A percentile compares a stretch with the other conserved stretches of the same genome.
phyloP scores from a whole-genome alignment of 805 yeast species.

The Ogataea dorogensis region DNA sequence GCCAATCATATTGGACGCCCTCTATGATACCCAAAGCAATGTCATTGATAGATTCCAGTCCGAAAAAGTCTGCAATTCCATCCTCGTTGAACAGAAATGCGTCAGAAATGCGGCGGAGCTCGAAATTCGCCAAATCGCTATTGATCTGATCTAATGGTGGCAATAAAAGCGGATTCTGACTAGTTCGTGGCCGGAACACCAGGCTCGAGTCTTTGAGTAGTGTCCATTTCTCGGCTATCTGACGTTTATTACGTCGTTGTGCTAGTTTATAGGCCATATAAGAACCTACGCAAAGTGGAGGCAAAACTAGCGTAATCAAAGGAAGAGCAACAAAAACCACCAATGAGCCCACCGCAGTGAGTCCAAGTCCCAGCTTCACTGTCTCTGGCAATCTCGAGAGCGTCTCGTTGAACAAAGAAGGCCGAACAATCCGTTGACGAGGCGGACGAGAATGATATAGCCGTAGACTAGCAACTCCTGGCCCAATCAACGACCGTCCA shows the following conservation, averaged over 20 bases:
- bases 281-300: slow-evolving; percentile 33
- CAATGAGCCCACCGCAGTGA: slow-evolving; percentile 28
- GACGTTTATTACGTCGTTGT: slow-evolving; percentile 12
- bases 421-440: slow-evolving; percentile 17
- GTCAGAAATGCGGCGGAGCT: slow-evolving; percentile 30
- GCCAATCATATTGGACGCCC: slow-evolving; percentile 30
- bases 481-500: too few relatives aligned
- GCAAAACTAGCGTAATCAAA: slow-evolving; percentile 30
- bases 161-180: slow-evolving; percentile 11
- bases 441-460: slow-evolving; percentile 26
- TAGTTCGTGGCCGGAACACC: slow-evolving; percentile 22
- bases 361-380: slow-evolving; percentile 26
- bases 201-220: slow-evolving; percentile 27
- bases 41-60: slow-evolving; percentile 21
- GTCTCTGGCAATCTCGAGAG: slow-evolving; percentile 31
- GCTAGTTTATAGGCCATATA: slow-evolving; percentile 18
- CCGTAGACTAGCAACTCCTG: too few relatives aligned
- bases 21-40: slow-evolving; percentile 32
- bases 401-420: slow-evolving; percentile 18
- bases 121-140: slow-evolving; percentile 31
- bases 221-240: slow-evolving; percentile 25
- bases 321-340: slow-evolving; percentile 35
- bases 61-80: slow-evolving; percentile 28
- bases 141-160: slow-evolving; percentile 32
- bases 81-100: slow-evolving; percentile 33